A percentile compares a stretch with the other conserved stretches of the same genome.
These are phyloP conservation scores for Cylindrotheca fusiformis DNA, from an alignment of 108 stramenopile species.

Conservation along the genomic window DNA sequence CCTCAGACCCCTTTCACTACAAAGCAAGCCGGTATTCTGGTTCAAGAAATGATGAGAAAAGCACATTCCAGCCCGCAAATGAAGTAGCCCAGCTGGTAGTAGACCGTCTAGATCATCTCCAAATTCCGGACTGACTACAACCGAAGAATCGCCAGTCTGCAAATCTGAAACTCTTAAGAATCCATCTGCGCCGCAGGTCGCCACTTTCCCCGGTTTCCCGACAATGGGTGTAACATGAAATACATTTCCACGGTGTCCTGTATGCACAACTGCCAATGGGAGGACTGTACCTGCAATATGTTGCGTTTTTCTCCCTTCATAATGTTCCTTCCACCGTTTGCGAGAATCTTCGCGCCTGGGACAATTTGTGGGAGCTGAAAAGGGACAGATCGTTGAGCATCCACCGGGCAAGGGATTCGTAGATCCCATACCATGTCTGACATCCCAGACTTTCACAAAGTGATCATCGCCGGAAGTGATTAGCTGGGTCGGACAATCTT, in stretches of 20 bases:
- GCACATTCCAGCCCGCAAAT: slow-evolving; percentile 51
- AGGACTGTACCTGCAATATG: slow-evolving; percentile 55
- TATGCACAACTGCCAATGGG: slow-evolving; percentile 56
- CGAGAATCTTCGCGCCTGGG: not conserved
- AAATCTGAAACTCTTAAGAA: slow-evolving; percentile 57
- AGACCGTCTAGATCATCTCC: slow-evolving; percentile 32
- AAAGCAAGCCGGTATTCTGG: slow-evolving; percentile 65
- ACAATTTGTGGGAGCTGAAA: slow-evolving; percentile 31
- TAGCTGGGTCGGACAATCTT: slow-evolving; percentile 70
- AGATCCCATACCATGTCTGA: slow-evolving; percentile 68
- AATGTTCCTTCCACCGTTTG: slow-evolving; percentile 13
- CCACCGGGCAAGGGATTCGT: slow-evolving; percentile 57
- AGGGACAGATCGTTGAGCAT: slow-evolving; percentile 53
- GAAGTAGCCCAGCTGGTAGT: slow-evolving; percentile 13
- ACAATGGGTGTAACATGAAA: slow-evolving; percentile 70
- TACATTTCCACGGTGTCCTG: slow-evolving; percentile 75
- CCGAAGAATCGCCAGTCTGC: slow-evolving; percentile 24
- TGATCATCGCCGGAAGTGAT: slow-evolving; percentile 77
- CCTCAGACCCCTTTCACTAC: slow-evolving; percentile 70
- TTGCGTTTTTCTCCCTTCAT: not conserved
- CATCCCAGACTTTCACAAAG: slow-evolving; percentile 80
- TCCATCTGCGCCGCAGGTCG: slow-evolving; percentile 84
- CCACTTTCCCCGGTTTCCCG: slow-evolving; percentile 58
- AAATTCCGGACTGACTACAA: slow-evolving; percentile 58
- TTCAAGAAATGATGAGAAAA: slow-evolving; percentile 75